Evolutionary conservation across 1,284 basidiomycete species (phyloP).

Genomic region (Wolfiporia cocos): DNA sequence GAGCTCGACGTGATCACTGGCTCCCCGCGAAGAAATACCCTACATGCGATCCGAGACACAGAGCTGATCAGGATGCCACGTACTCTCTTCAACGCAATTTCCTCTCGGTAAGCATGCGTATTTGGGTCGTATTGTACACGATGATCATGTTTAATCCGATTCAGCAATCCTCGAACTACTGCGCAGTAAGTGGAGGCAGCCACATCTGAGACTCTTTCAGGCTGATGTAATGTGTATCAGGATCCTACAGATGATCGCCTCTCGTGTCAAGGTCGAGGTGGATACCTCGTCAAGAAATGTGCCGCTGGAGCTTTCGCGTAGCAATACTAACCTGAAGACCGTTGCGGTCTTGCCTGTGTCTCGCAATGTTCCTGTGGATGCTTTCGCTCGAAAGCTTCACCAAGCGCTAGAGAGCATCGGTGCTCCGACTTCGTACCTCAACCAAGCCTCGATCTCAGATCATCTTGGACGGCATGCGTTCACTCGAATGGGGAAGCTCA

Average conservation of each 20-base stretch:
- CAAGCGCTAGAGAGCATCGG: slow-evolving; percentile 83
- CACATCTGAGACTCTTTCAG: background rate
- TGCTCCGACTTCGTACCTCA: slow-evolving; percentile 83
- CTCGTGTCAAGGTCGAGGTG: slow-evolving; percentile 82
- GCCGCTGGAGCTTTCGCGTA: slow-evolving; percentile 56
- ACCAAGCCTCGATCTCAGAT: slow-evolving; percentile 86
- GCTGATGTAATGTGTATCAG: slow-evolving; percentile 28
- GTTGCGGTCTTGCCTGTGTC: slow-evolving; percentile 83
- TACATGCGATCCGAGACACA: slow-evolving; percentile 97
- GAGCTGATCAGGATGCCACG: slow-evolving; percentile 98
- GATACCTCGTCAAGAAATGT: slow-evolving; percentile 48
- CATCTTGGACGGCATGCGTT: slow-evolving; percentile 92
- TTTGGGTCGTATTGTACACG: too few species aligned
- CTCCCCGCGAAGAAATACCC: slow-evolving; percentile 81
- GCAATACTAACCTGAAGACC: slow-evolving; percentile 92
- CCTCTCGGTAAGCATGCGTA: slow-evolving; percentile 58
- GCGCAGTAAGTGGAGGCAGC: slow-evolving; percentile 63
- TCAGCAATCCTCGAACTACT: slow-evolving; percentile 92
- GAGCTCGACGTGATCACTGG: slow-evolving; percentile 98
- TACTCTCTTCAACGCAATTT: slow-evolving; percentile 96
- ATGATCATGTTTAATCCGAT: too few species aligned
- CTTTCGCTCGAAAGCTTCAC: slow-evolving; percentile 87
- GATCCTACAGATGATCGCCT: slow-evolving; percentile 88
- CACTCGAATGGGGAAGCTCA: slow-evolving; percentile 90
- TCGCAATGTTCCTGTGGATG: slow-evolving; percentile 79